phyloP scores from a whole-genome alignment of 371 early-diverging fungal genomes.

The Entomophthora muscae region DNA sequence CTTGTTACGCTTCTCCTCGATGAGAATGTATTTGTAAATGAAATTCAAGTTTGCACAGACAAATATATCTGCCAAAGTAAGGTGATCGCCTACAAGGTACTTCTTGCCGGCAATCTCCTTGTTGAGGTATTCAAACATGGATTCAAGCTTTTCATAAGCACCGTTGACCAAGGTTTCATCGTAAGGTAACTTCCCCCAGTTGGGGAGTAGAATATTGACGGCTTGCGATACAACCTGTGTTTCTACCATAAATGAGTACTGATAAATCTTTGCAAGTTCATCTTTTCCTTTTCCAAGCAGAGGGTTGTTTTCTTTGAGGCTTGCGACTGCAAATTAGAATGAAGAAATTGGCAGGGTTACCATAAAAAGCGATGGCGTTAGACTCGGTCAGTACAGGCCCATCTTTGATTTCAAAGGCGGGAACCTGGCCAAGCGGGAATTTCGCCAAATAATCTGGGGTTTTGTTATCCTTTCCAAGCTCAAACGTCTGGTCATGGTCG shows the following conservation, averaged over 20 bases:
- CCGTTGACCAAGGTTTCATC: constrained; percentile 47
- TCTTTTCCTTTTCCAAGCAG: constrained; percentile 30
- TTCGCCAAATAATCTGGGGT: constrained; percentile 59
- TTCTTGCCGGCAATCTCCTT: constrained; percentile 55
- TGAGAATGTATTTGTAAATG: constrained; percentile 38
- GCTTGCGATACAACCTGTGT: constrained; percentile 25
- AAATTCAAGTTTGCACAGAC: constrained; percentile 35
- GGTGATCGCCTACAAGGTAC: constrained; percentile 74
- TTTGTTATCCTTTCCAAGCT: constrained; percentile 50
- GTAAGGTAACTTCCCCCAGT: constrained; percentile 37
- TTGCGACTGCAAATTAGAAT: too few relatives aligned
- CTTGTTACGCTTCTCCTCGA: constrained; percentile 44
- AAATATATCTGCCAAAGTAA: constrained; percentile 79
- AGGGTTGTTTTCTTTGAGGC: too few relatives aligned
- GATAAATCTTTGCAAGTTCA: constrained; percentile 60
- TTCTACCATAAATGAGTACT: constrained; percentile 60
- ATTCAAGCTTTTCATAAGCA: constrained; percentile 42
- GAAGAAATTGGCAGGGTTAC: too few relatives aligned
- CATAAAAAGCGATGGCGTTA: constrained; percentile 75
- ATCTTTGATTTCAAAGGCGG: too few relatives aligned
- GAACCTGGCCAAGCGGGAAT: constrained; percentile 38
- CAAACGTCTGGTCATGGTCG: constrained; percentile 32
- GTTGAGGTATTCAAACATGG: constrained; percentile 46
- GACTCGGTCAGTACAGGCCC: constrained; percentile 53
- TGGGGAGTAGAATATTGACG: constrained; percentile 19